These are phyloP conservation scores for Coniochaeta sp. DNA, from an alignment of 2,329 filamentous ascomycete species.

Conservation along the genomic window DNA sequence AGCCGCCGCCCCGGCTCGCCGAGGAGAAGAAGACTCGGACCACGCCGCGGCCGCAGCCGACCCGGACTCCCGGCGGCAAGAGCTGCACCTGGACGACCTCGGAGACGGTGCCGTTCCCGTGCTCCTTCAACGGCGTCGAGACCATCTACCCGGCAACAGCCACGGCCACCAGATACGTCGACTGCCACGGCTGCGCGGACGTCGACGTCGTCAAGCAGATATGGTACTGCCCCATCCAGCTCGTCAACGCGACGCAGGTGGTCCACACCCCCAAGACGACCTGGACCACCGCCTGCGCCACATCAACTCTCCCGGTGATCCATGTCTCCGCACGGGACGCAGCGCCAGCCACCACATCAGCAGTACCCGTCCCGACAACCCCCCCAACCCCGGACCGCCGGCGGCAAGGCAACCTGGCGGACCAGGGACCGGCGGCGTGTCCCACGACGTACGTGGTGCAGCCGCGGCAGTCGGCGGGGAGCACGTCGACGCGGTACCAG, in stretches of 20 bases:
- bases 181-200: slow-evolving; percentile 24
- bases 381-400: not conserved
- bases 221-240: slow-evolving; percentile 18
- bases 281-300: slow-evolving; percentile 19
- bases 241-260: slow-evolving; percentile 10
- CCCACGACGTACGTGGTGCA: slow-evolving; percentile 14
- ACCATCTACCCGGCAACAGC: slow-evolving; percentile 20
- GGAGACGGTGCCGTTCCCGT: slow-evolving; percentile 18
- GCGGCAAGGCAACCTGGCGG: not conserved
- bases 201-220: slow-evolving; percentile 14
- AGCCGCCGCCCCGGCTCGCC: not conserved
- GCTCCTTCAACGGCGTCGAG: slow-evolving; percentile 17
- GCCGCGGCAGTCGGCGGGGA: slow-evolving; percentile 13
- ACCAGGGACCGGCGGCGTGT: slow-evolving; percentile 5
- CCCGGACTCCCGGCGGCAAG: not conserved
- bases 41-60: not conserved
- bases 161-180: slow-evolving; percentile 14
- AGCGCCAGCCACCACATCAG: not conserved
- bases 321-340: not conserved
- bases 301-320: slow-evolving; percentile 3
- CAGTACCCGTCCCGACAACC: slow-evolving; percentile 1
- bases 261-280: slow-evolving; percentile 17
- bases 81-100: slow-evolving; percentile 20
- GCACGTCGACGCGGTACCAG: slow-evolving; percentile 12
- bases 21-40: not conserved